phyloP scores from a whole-genome alignment of 345 rosid species.

The Eucalyptus victrix region DNA sequence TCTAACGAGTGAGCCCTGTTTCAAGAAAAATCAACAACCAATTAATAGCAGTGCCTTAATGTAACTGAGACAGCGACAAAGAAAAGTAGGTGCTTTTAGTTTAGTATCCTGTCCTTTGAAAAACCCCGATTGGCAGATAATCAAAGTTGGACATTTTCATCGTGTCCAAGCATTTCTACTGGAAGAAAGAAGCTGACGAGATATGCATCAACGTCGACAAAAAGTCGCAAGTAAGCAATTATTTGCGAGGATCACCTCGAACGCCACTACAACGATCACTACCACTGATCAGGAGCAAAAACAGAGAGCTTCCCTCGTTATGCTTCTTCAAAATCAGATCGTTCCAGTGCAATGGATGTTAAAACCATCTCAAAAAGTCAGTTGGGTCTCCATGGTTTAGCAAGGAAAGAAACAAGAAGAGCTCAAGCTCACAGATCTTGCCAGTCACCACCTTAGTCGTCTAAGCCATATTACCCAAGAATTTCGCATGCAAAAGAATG shows the following conservation, averaged over 20 bases:
- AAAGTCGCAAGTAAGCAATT: neutral
- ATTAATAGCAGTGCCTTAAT: no score
- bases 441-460: neutral
- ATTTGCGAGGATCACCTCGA: neutral
- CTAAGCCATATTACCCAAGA: neutral
- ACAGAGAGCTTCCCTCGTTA: neutral
- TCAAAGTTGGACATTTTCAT: neutral
- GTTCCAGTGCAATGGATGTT: neutral
- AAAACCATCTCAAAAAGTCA: neutral
- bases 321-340: neutral
- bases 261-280: neutral
- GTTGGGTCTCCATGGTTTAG: neutral
- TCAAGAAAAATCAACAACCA: neutral
- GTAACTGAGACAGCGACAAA: neutral
- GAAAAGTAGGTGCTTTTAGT: neutral
- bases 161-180: neutral
- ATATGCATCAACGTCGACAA: neutral
- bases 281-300: neutral
- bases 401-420: neutral
- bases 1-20: neutral
- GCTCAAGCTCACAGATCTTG: neutral
- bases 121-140: neutral
- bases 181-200: neutral
- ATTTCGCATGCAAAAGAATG: neutral
- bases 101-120: neutral